These are phyloP conservation scores for Rasamsonia emersonii DNA, from an alignment of 2,329 filamentous ascomycete genomes.

Conservation along the genomic window DNA sequence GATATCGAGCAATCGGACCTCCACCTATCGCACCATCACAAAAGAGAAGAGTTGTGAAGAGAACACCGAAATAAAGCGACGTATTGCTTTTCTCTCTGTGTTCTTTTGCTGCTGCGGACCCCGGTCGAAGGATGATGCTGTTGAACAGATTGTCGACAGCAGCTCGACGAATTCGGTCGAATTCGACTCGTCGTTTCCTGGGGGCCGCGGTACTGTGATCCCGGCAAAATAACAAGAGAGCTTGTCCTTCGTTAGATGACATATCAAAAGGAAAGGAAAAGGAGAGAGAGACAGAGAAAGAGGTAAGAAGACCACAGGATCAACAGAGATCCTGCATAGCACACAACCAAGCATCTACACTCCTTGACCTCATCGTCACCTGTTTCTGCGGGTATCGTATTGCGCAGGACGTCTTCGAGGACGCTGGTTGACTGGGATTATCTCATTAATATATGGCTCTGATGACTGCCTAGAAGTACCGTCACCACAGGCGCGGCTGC, in stretches of 20 bases:
- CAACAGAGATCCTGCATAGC: not conserved
- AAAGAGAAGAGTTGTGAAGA: not conserved
- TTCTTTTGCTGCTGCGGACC: slow-evolving; percentile 3
- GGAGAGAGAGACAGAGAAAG: slow-evolving; percentile 2
- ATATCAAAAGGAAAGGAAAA: slow-evolving; percentile 1
- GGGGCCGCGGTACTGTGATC: slow-evolving; percentile 6
- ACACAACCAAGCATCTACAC: not conserved
- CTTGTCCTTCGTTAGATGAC: slow-evolving; percentile 4
- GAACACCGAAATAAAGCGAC: not conserved
- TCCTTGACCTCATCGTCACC: slow-evolving; percentile 4
- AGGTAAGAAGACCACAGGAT: not conserved
- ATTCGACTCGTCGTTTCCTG: slow-evolving; percentile 3
- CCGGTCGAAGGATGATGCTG: not conserved
- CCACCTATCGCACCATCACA: too few species aligned
- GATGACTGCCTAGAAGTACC: slow-evolving; percentile 11
- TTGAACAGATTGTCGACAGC: not conserved
- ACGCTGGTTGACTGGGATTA: slow-evolving; percentile 28
- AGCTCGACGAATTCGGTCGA: not conserved
- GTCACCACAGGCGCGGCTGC: slow-evolving; percentile 17
- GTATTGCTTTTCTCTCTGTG: not conserved
- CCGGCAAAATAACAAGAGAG: slow-evolving; percentile 7
- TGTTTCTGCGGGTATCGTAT: slow-evolving; percentile 14
- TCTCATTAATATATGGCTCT: slow-evolving; percentile 37
- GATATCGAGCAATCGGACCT: too few species aligned
- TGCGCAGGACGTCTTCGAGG: slow-evolving; percentile 21